Evolutionary conservation across 768 basidiomycete species (phyloP).

Genomic region (Boletus pseudo-olivaceus): DNA sequence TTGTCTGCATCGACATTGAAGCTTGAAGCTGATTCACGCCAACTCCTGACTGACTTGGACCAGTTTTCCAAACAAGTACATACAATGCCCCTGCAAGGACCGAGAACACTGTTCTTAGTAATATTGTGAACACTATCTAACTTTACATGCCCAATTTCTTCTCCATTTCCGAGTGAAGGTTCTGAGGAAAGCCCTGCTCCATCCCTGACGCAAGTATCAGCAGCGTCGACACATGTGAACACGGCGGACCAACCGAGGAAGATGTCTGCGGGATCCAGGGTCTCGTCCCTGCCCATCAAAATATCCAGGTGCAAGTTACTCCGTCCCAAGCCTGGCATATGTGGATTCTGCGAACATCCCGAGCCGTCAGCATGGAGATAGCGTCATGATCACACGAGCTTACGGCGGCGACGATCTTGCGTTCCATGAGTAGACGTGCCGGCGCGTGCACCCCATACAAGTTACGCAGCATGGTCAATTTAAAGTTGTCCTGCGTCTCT

Average conservation of each 20-base stretch:
- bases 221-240: background rate
- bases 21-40: constrained; percentile 6
- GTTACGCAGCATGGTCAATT: constrained; percentile 80
- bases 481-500: constrained; percentile 83
- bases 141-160: constrained; percentile 49
- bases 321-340: constrained; percentile 59
- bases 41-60: constrained; percentile 1
- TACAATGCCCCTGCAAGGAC: constrained; percentile 11
- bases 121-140: background rate
- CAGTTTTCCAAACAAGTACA: constrained; percentile 23
- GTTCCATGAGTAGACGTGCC: constrained; percentile 89
- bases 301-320: constrained; percentile 90
- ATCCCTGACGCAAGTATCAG: constrained; percentile 39
- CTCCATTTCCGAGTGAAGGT: constrained; percentile 67
- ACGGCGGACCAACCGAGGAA: constrained; percentile 58
- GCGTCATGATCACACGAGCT: constrained; percentile 1
- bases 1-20: constrained; percentile 13
- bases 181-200: constrained; percentile 47
- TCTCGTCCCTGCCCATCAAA: constrained; percentile 89
- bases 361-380: background rate
- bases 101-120: constrained; percentile 1
- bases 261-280: constrained; percentile 72
- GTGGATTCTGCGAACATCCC: constrained; percentile 48
- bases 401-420: constrained; percentile 77
- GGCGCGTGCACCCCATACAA: constrained; percentile 86